phyloP scores from a whole-genome alignment of 2,329 filamentous ascomycete genomes.

The Aspergillus sp. region DNA sequence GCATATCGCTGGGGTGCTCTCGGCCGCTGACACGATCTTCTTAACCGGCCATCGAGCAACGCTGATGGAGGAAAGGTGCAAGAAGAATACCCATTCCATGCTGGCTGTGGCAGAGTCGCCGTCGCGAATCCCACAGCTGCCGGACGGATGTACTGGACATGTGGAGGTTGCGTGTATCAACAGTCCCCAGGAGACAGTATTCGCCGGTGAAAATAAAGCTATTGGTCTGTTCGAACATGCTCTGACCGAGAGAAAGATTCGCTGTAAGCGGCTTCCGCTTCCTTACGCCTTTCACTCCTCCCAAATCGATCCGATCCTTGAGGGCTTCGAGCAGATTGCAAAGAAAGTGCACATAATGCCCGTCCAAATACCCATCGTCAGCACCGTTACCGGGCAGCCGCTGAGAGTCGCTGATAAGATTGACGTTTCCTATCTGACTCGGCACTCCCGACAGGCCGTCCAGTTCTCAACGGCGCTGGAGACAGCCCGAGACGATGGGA shows the following conservation, averaged over 20 bases:
- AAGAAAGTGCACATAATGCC: neutral
- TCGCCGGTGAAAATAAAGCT: conserved; percentile 32
- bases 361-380: neutral
- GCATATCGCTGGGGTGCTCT: conserved; percentile 24
- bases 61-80: conserved; percentile 20
- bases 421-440: conserved; percentile 61
- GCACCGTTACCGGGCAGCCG: conserved; percentile 40
- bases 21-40: conserved; percentile 23
- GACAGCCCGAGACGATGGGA: conserved; percentile 50
- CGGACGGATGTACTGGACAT: too few species aligned
- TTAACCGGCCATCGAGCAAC: conserved; percentile 28
- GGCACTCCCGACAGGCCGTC: conserved; percentile 66
- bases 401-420: conserved; percentile 53
- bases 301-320: conserved; percentile 47
- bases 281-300: conserved; percentile 48
- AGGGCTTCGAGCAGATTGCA: conserved; percentile 39
- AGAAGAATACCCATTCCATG: conserved; percentile 33
- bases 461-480: conserved; percentile 65
- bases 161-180: conserved; percentile 40
- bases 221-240: conserved; percentile 15
- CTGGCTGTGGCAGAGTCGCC: conserved; percentile 40
- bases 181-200: conserved; percentile 40
- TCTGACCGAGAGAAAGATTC: conserved; percentile 33
- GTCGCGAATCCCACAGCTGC: neutral
- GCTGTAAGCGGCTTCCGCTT: conserved; percentile 40